Conservation (phyloP, 345 rosid genomes). For the Salix suchowensis region DNA sequence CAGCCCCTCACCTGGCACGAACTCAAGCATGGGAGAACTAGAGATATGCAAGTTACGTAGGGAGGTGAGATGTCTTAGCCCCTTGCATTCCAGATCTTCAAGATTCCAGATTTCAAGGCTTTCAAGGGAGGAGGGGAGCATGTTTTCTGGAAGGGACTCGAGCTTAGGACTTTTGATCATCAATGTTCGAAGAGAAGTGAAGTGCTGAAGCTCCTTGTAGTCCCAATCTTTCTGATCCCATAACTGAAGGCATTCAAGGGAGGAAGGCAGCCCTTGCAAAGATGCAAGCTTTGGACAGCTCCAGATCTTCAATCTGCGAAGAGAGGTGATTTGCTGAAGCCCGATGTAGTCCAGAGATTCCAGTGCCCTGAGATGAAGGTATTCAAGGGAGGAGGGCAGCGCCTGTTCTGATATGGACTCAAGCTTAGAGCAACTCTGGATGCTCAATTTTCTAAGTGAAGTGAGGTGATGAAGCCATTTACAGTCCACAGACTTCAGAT, state of each 20-base stretch:
- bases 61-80: too few species aligned
- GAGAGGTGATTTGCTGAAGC: neutral
- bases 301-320: neutral
- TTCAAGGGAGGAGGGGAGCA: too few species aligned
- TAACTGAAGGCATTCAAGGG: neutral
- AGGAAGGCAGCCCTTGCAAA: neutral
- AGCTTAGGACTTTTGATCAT: too few species aligned
- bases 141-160: too few species aligned
- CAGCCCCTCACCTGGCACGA: too few species aligned
- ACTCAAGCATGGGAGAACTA: too few species aligned
- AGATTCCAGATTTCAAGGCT: neutral
- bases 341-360: neutral
- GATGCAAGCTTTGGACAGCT: neutral
- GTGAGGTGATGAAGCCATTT: constrained; percentile 3
- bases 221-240: neutral
- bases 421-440: neutral
- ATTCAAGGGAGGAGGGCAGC: neutral
- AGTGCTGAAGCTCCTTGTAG: too few species aligned
- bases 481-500: constrained; percentile 1
- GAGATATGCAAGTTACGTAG: too few species aligned
- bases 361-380: neutral
- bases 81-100: neutral
- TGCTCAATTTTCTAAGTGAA: neutral
- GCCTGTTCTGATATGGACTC: neutral
- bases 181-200: too few species aligned